Percentiles rank a stretch among this genome's conserved stretches.
phyloP scores from a whole-genome alignment of 768 basidiomycete species.

The Lactarius deliciosus region DNA sequence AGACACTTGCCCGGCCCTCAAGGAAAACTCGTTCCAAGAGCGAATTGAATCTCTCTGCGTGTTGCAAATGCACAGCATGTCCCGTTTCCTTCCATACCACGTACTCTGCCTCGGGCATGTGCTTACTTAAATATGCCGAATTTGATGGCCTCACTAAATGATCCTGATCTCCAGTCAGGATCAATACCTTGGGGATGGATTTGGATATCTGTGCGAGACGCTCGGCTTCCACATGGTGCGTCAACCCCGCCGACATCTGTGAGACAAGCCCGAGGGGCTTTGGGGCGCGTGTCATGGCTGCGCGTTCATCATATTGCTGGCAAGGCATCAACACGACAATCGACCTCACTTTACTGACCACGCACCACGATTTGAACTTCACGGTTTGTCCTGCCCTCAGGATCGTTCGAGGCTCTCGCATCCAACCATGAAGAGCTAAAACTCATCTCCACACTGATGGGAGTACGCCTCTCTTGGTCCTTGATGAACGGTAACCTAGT shows the following conservation, averaged over 20 bases:
- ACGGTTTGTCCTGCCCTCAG: conserved; percentile 59
- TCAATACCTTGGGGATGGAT: conserved; percentile 62
- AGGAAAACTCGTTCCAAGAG: conserved; percentile 56
- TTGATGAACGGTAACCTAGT: conserved; percentile 40
- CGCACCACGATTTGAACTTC: conserved; percentile 57
- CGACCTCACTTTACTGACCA: conserved; percentile 1
- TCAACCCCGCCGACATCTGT: conserved; percentile 68
- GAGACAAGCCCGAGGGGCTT: conserved; percentile 61
- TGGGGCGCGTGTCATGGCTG: conserved; percentile 56
- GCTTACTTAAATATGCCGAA: conserved; percentile 49
- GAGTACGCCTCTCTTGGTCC: conserved; percentile 49
- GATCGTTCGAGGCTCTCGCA: conserved; percentile 50
- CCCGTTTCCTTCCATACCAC: conserved; percentile 63
- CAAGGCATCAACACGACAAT: background rate
- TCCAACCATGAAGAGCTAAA: conserved; percentile 64
- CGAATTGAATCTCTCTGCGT: conserved; percentile 50
- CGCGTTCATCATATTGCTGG: conserved; percentile 49
- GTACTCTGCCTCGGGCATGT: conserved; percentile 57
- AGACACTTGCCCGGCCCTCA: conserved; percentile 30
- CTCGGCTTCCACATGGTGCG: conserved; percentile 51
- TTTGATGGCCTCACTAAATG: conserved; percentile 52
- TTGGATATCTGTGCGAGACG: conserved; percentile 41
- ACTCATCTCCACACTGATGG: conserved; percentile 54
- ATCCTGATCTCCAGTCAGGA: conserved; percentile 70
- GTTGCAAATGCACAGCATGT: conserved; percentile 59